Evolutionary conservation across 1,284 basidiomycete species (phyloP).

Genomic region (Apiotrichum laibachii): DNA sequence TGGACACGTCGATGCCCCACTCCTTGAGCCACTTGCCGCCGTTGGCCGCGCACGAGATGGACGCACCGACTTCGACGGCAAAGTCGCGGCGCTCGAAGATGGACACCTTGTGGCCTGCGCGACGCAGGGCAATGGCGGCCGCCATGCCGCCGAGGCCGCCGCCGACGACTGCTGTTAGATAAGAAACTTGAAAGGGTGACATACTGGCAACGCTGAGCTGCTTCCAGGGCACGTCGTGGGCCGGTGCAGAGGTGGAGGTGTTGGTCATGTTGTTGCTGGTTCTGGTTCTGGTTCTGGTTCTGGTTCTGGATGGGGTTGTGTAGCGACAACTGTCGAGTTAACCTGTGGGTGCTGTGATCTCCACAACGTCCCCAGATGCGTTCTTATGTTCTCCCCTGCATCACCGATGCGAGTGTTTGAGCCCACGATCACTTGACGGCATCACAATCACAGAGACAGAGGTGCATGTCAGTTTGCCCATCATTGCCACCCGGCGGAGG

Average conservation of each 20-base stretch:
- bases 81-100: constrained; percentile 44
- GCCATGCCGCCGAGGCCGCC: constrained; percentile 40
- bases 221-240: constrained; percentile 7
- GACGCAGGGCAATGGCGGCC: constrained; percentile 37
- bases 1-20: constrained; percentile 37
- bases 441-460: no score
- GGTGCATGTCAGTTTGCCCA: no score
- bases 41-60: constrained; percentile 43
- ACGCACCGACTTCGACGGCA: constrained; percentile 42
- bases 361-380: no score
- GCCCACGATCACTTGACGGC: no score
- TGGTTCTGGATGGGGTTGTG: no score
- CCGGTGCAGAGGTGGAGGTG: neutral
- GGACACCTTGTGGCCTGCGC: constrained; percentile 35
- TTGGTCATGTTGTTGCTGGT: neutral
- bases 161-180: constrained; percentile 26
- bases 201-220: constrained; percentile 20
- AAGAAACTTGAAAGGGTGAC: neutral
- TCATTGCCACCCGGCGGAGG: no score
- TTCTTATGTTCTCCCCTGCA: no score
- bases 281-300: no score
- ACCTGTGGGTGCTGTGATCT: no score
- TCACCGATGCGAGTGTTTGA: no score
- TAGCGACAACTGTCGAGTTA: no score
- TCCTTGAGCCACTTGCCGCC: constrained; percentile 38